phyloP scores from a whole-genome alignment of 2,329 filamentous ascomycete species.

The Gaeumannomyces tritici region DNA sequence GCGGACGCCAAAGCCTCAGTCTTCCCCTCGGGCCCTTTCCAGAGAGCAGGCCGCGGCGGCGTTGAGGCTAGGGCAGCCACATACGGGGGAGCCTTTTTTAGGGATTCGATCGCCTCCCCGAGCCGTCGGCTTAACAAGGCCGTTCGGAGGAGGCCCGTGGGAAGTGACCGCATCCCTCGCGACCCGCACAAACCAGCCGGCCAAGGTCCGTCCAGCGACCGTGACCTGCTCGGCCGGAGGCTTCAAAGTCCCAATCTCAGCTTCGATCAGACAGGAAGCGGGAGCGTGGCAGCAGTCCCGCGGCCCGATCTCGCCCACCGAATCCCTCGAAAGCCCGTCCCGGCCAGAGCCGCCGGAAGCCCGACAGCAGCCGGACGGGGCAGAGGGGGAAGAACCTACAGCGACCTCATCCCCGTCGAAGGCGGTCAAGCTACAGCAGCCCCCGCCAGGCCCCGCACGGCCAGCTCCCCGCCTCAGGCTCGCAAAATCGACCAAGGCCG shows the following conservation, averaged over 20 bases:
- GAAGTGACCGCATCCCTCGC: background rate
- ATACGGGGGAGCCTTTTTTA: slow-evolving; percentile 25
- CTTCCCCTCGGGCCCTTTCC: background rate
- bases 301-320: background rate
- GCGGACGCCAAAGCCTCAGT: background rate
- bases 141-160: background rate
- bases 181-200: background rate
- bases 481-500: background rate
- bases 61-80: background rate
- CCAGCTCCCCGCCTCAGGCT: background rate
- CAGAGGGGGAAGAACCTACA: slow-evolving; percentile 17
- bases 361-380: slow-evolving; percentile 7
- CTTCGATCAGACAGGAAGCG: background rate
- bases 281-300: background rate
- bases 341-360: slow-evolving; percentile 4
- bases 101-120: slow-evolving; percentile 11
- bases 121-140: background rate
- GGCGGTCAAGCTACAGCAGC: slow-evolving; percentile 17
- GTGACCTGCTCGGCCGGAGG: background rate
- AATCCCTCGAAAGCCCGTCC: slow-evolving; percentile 8
- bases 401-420: slow-evolving; percentile 27
- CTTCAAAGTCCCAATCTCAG: background rate
- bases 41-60: slow-evolving; percentile 7
- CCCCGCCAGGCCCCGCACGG: background rate
- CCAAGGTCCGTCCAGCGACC: background rate